phyloP scores from a whole-genome alignment of 1,284 basidiomycete genomes.

The Cutaneotrichosporon sp. region DNA sequence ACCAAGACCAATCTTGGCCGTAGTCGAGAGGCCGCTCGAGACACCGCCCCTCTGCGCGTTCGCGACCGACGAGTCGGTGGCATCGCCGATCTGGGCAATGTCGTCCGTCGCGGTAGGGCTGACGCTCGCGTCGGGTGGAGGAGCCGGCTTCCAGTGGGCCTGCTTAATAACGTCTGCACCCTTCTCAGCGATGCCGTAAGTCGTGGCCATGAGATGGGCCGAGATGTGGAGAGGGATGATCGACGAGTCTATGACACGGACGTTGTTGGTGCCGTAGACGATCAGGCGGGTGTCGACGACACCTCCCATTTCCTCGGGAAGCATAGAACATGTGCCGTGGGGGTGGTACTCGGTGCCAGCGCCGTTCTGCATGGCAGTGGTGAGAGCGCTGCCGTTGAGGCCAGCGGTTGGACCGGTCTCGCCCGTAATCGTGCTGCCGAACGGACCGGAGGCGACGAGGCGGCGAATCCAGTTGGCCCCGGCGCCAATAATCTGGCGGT shows the following conservation, averaged over 20 bases:
- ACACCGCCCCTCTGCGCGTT: slow-evolving; percentile 24
- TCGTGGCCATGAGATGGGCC: slow-evolving; percentile 55
- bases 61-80: slow-evolving; percentile 35
- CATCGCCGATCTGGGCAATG: slow-evolving; percentile 32
- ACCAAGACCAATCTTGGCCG: slow-evolving; percentile 46
- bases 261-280: slow-evolving; percentile 63
- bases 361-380: slow-evolving; percentile 42
- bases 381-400: slow-evolving; percentile 38
- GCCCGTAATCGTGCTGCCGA: slow-evolving; percentile 34
- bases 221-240: slow-evolving; percentile 55
- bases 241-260: slow-evolving; percentile 55
- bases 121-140: slow-evolving; percentile 9
- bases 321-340: slow-evolving; percentile 64
- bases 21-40: slow-evolving; percentile 10
- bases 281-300: slow-evolving; percentile 64
- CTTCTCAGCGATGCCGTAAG: slow-evolving; percentile 70
- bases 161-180: slow-evolving; percentile 63
- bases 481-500: slow-evolving; percentile 42
- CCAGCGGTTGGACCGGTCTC: slow-evolving; percentile 34
- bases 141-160: slow-evolving; percentile 15
- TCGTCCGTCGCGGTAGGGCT: slow-evolving; percentile 14
- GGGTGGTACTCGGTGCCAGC: slow-evolving; percentile 59
- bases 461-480: slow-evolving; percentile 42
- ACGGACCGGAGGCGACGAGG: slow-evolving; percentile 36
- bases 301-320: slow-evolving; percentile 62